These are phyloP conservation scores for Cladorrhinum sp. DNA, from an alignment of 2,329 filamentous ascomycete species.

Conservation along the genomic window DNA sequence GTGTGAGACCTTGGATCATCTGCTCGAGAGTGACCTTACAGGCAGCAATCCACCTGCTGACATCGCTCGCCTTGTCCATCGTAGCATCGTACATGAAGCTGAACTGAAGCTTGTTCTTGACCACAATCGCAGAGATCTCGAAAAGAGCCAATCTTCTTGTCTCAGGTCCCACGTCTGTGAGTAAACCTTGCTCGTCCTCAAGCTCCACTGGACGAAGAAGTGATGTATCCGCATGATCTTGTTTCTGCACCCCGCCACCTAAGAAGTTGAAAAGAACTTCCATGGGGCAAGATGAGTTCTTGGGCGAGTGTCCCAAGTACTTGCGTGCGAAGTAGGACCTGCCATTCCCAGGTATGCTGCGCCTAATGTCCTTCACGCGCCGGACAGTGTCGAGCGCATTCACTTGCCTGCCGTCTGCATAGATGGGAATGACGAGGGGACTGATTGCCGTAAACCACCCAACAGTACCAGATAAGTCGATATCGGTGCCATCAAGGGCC, in stretches of 20 bases:
- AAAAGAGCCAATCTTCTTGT: conserved; percentile 25
- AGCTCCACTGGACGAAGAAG: conserved; percentile 14
- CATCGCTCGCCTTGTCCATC: conserved; percentile 8
- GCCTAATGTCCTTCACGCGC: conserved; percentile 22
- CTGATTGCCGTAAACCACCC: conserved; percentile 27
- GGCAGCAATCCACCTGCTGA: conserved; percentile 20
- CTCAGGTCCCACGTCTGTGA: conserved; percentile 23
- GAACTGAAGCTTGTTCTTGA: conserved; percentile 24
- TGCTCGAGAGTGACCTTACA: conserved; percentile 20
- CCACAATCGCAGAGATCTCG: conserved; percentile 25
- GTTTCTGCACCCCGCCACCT: conserved; percentile 18
- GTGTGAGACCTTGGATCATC: conserved; percentile 16
- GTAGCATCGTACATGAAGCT: conserved; percentile 24
- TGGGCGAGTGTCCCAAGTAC: conserved; percentile 5
- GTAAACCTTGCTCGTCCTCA: conserved; percentile 1
- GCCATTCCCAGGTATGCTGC: conserved; percentile 22
- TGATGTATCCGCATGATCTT: background rate
- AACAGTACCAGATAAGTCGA: conserved; percentile 24
- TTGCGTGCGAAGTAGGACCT: conserved; percentile 24
- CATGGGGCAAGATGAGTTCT: conserved; percentile 15
- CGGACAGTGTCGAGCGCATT: conserved; percentile 18
- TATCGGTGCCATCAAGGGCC: conserved; percentile 8
- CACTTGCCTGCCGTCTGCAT: background rate
- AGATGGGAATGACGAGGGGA: conserved; percentile 16
- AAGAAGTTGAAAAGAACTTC: conserved; percentile 28